phyloP scores from a whole-genome alignment of 2,329 filamentous ascomycete genomes.

The Sclerotinia minor region DNA sequence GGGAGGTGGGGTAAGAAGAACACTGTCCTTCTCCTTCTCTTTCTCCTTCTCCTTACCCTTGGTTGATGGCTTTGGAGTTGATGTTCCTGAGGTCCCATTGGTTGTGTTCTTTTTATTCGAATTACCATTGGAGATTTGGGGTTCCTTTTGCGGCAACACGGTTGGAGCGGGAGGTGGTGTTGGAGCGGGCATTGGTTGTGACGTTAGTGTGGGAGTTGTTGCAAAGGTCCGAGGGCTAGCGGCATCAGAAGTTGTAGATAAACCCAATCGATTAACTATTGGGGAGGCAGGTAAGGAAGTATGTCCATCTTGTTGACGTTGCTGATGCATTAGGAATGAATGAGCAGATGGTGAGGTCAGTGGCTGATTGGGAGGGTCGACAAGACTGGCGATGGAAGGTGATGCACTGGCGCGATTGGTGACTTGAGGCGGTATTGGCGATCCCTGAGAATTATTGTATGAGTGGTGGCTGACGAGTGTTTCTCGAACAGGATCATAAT shows the following conservation, averaged over 20 bases:
- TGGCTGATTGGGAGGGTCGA: slow-evolving; percentile 62
- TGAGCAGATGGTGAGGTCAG: slow-evolving; percentile 39
- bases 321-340: slow-evolving; percentile 42
- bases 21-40: slow-evolving; percentile 27
- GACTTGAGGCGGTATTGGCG: slow-evolving; percentile 47
- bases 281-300: slow-evolving; percentile 40
- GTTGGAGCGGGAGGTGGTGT: slow-evolving; percentile 14
- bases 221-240: slow-evolving; percentile 4
- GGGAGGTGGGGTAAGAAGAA: slow-evolving; percentile 50
- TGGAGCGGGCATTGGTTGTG: slow-evolving; percentile 15
- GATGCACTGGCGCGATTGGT: slow-evolving; percentile 79
- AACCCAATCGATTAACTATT: slow-evolving; percentile 35
- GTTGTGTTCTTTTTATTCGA: slow-evolving; percentile 45
- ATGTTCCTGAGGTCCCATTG: slow-evolving; percentile 50
- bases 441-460: slow-evolving; percentile 50
- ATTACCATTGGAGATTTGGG: slow-evolving; percentile 14
- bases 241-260: slow-evolving; percentile 28
- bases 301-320: slow-evolving; percentile 33
- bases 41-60: slow-evolving; percentile 47
- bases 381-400: slow-evolving; percentile 86
- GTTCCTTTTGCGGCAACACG: slow-evolving; percentile 19
- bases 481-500: slow-evolving; percentile 63
- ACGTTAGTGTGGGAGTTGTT: slow-evolving; percentile 17
- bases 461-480: slow-evolving; percentile 52
- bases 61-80: slow-evolving; percentile 54